phyloP scores from a whole-genome alignment of 2,329 filamentous ascomycete species.

The Diplodia mutila region DNA sequence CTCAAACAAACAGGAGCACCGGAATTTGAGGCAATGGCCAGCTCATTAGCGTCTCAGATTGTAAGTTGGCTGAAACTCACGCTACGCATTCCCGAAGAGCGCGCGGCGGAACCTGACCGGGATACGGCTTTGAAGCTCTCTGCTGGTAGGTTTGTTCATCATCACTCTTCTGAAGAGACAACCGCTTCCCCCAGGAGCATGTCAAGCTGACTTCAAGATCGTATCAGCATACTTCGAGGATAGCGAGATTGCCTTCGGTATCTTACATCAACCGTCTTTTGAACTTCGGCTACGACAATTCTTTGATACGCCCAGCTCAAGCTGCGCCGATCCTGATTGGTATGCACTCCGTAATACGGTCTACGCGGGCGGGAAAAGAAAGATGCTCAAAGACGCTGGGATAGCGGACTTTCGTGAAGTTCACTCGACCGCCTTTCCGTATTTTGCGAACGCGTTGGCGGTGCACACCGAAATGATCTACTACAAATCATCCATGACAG shows the following conservation, averaged over 20 bases:
- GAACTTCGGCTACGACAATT: not conserved
- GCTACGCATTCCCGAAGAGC: not conserved
- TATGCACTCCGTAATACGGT: slow-evolving; percentile 8
- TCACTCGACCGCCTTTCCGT: not conserved
- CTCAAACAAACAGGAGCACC: not conserved
- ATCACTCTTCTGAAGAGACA: too few species aligned
- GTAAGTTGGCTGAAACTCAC: not conserved
- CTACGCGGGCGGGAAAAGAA: not conserved
- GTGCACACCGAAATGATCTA: slow-evolving; percentile 11
- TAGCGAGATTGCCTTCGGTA: not conserved
- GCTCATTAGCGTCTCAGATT: not conserved
- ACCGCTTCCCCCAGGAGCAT: not conserved
- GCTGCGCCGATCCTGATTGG: not conserved
- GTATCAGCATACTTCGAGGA: not conserved
- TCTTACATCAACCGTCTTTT: not conserved
- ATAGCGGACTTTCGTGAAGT: not conserved
- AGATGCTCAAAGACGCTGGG: not conserved
- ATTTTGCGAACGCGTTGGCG: slow-evolving; percentile 5
- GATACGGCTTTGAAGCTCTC: not conserved
- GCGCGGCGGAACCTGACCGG: not conserved
- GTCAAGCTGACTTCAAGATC: not conserved
- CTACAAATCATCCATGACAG: not conserved
- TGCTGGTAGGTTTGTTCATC: not conserved
- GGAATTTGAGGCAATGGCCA: not conserved
- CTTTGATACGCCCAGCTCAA: not conserved